Base-by-base conservation (phyloP, 768 basidiomycete species). In the Suillus decipiens region DNA sequence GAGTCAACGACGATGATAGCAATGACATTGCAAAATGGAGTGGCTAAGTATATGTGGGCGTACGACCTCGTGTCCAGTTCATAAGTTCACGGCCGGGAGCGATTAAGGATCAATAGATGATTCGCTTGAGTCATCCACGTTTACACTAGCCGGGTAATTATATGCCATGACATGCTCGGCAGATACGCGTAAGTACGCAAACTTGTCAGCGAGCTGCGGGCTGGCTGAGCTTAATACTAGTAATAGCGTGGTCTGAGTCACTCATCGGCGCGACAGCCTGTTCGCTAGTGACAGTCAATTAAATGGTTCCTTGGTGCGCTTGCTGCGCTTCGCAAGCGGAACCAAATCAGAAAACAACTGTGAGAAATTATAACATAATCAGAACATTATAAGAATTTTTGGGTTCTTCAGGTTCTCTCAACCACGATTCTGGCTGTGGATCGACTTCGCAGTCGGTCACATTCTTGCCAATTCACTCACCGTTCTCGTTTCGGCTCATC, bases 381-480 rank as follows among this genome's bases (percentile, higher is more conserved):
- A 0, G 33, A 37, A 42, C 74, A 71, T 75, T 68, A 75, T 50
- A 39, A 71, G 75, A 73, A 73, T 55, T 61, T 56, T 41, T 37
- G 37, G 45, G 50, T 68, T 67, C 22, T 50, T 59, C 57, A 68
- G n/a, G 67, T 66, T 71, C 65, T 37, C 39, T 64, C 68, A 72
- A 68, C 71, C 71, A 70, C 71, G 64, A 74, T 75, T 70, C 72
- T 56, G 75, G 74, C 75, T 76, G 73, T 76, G 80, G 79, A 80
- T 81, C 79, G 80, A 81, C 78, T 70, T 70, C 71, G 70, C 75
- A 77, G 80, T 79, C 78, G 80, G 78, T 80, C 78, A 76, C 70
- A 65, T 76, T 75, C 73, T 75, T 69, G 76, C 72, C 73, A 74
- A 51, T 66, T 67, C 66, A 69, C 70, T 66, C 61, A 68, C 73